Evolutionary conservation across 139 green algal genomes (phyloP).

Genomic region (Tetratostichococcus sp.): DNA sequence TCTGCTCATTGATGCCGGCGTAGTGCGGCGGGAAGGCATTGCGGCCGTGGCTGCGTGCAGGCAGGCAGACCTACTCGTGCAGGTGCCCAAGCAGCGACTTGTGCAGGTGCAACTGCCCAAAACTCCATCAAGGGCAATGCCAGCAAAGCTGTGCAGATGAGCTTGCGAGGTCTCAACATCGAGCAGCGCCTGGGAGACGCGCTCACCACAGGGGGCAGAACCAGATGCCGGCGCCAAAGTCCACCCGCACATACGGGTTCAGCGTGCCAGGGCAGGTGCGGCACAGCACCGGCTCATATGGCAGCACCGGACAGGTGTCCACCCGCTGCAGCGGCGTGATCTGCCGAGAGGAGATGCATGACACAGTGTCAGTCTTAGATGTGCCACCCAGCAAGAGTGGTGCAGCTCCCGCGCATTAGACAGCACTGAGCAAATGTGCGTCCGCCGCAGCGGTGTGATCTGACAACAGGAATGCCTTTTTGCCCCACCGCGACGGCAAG

Average conservation of each 20-base stretch:
- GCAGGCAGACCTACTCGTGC: background rate
- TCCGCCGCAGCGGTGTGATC: background rate
- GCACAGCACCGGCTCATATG: constrained; percentile 28
- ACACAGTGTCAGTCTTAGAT: background rate
- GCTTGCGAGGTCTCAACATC: too few species aligned
- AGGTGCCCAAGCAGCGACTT: background rate
- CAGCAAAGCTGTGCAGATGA: too few species aligned
- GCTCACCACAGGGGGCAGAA: constrained; percentile 50
- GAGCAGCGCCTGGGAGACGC: background rate
- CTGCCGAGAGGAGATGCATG: background rate
- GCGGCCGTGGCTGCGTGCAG: constrained; percentile 13
- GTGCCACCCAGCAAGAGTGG: too few species aligned
- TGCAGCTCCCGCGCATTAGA: background rate
- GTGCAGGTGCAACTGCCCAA: background rate
- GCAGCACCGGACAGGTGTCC: constrained; percentile 15
- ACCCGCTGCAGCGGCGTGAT: constrained; percentile 4
- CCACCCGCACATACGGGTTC: constrained; percentile 54
- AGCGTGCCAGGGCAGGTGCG: constrained; percentile 44
- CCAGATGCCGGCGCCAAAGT: constrained; percentile 50
- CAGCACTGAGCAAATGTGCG: background rate
- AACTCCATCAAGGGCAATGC: too few species aligned
- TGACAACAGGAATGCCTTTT: background rate
- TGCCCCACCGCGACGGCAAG: constrained; percentile 13
- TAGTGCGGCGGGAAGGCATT: constrained; percentile 57
- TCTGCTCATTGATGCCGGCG: constrained; percentile 37